A percentile compares a stretch with the other conserved stretches of the same genome.
phyloP scores from a whole-genome alignment of 1,284 basidiomycete genomes.

The Boletellus deceptivus region DNA sequence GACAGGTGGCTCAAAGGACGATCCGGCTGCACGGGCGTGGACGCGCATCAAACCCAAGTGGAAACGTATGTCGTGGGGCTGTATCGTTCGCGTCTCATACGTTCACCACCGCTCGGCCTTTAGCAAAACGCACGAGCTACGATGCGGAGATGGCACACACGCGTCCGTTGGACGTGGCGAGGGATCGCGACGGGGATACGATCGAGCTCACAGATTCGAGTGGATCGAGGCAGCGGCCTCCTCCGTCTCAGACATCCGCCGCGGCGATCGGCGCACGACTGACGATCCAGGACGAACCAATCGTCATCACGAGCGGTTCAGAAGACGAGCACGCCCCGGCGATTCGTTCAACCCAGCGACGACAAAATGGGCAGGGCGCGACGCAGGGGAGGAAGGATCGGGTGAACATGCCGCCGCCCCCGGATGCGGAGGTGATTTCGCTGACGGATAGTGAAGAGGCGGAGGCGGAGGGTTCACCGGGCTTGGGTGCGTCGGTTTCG shows the following conservation, averaged over 20 bases:
- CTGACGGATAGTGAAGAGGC: slow-evolving; percentile 31
- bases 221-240: slow-evolving; percentile 5
- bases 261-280: neutral
- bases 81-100: neutral
- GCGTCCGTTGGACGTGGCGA: slow-evolving; percentile 18
- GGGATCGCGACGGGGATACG: neutral
- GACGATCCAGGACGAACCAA: slow-evolving; percentile 14
- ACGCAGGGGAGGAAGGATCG: slow-evolving; percentile 2
- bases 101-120: neutral
- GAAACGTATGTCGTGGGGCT: slow-evolving; percentile 14
- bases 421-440: slow-evolving; percentile 25
- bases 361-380: neutral
- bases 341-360: slow-evolving; percentile 3
- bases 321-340: slow-evolving; percentile 8
- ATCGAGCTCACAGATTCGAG: slow-evolving; percentile 24
- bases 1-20: slow-evolving; percentile 6
- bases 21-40: slow-evolving; percentile 1
- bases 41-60: slow-evolving; percentile 15
- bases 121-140: slow-evolving; percentile 19
- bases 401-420: slow-evolving; percentile 5
- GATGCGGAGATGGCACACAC: slow-evolving; percentile 3
- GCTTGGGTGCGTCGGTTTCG: no score
- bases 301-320: slow-evolving; percentile 26
- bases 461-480: no score
- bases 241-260: slow-evolving; percentile 1